phyloP scores from a whole-genome alignment of 441 rosid genomes.

The Populus hybrid region DNA sequence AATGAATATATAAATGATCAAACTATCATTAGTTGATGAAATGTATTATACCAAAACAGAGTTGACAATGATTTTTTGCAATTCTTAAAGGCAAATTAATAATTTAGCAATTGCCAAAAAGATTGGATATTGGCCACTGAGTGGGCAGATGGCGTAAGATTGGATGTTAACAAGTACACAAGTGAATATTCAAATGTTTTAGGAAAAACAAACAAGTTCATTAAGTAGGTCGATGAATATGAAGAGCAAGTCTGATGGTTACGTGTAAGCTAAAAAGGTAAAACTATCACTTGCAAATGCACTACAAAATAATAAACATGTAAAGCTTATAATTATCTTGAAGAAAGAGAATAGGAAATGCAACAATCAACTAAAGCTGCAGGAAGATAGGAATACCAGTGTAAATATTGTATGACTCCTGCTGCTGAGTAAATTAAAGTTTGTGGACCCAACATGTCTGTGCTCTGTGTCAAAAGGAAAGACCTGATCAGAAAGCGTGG shows the following conservation, averaged over 20 bases:
- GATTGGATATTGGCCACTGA: not conserved
- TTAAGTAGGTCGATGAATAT: not conserved
- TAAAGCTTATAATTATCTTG: not conserved
- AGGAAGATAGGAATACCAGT: constrained; percentile 50
- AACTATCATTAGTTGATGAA: not conserved
- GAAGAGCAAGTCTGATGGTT: not conserved
- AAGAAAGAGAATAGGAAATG: constrained; percentile 5
- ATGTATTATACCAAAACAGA: not conserved
- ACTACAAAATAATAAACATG: not conserved
- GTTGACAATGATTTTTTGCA: not conserved
- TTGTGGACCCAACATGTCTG: constrained; percentile 98
- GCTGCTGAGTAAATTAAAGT: constrained; percentile 96
- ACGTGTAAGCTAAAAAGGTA: not conserved
- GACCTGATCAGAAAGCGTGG: constrained; percentile 15
- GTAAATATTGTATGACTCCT: constrained; percentile 99
- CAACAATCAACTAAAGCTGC: constrained; percentile 7
- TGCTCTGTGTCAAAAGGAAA: constrained; percentile 62
- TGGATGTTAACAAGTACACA: not conserved
- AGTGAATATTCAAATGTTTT: not conserved
- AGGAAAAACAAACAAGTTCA: not conserved
- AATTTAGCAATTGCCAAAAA: not conserved
- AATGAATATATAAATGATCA: not conserved
- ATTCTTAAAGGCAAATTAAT: not conserved
- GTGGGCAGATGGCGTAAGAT: not conserved
- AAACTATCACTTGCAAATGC: not conserved